phyloP scores from a whole-genome alignment of 1,284 basidiomycete species.

The Phlebopus sp. region DNA sequence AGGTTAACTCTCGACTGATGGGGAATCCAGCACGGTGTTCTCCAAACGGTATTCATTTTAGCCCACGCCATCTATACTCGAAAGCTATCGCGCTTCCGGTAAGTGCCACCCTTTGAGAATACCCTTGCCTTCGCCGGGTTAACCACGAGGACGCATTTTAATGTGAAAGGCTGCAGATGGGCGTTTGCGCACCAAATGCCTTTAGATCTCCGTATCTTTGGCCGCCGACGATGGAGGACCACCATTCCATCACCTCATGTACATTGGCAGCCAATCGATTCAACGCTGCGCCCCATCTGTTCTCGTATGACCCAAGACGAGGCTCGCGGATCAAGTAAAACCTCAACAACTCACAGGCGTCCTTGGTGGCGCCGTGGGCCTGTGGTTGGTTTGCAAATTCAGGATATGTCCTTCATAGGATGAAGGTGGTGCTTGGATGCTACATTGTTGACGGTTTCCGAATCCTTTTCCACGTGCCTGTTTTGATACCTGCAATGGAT shows the following conservation, averaged over 20 bases:
- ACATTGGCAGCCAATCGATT: slow-evolving; percentile 1
- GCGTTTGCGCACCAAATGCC: slow-evolving; percentile 14
- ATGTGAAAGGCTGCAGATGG: neutral
- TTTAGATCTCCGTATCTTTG: slow-evolving; percentile 28
- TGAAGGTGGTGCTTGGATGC: slow-evolving; percentile 19
- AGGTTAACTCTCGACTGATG: slow-evolving; percentile 31
- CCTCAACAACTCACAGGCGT: slow-evolving; percentile 11
- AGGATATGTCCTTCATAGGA: neutral
- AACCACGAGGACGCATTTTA: slow-evolving; percentile 6
- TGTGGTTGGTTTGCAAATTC: slow-evolving; percentile 12
- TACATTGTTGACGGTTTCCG: slow-evolving; percentile 15
- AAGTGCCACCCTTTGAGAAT: slow-evolving; percentile 7
- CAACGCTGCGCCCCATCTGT: slow-evolving; percentile 16
- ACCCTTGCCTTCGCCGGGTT: slow-evolving; percentile 18
- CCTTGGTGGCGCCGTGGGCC: slow-evolving; percentile 23
- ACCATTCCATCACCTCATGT: slow-evolving; percentile 3
- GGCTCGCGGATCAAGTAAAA: slow-evolving; percentile 24
- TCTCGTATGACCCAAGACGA: slow-evolving; percentile 9
- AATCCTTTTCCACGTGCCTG: slow-evolving; percentile 21
- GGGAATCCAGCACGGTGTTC: slow-evolving; percentile 19
- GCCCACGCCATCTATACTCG: slow-evolving; percentile 4
- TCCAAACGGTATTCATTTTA: slow-evolving; percentile 13
- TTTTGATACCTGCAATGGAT: slow-evolving; percentile 7
- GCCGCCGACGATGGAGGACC: slow-evolving; percentile 12
- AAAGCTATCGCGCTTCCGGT: slow-evolving; percentile 17